Percentiles rank a stretch among this genome's conserved stretches.
Evolutionary conservation across 306 rosid genomes (phyloP).

Genomic region (Vicia villosa): DNA sequence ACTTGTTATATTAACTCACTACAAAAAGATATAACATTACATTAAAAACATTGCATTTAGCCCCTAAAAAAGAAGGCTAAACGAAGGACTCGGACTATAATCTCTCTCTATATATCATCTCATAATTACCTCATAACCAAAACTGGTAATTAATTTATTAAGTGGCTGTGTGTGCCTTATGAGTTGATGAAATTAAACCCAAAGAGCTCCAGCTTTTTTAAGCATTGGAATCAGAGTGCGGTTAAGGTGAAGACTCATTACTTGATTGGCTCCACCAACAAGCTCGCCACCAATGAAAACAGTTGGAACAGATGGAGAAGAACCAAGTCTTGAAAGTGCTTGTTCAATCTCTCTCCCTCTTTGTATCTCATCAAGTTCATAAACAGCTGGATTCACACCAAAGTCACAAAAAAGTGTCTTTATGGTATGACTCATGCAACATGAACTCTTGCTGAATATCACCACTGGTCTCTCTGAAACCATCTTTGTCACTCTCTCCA

Average conservation of each 20-base stretch:
- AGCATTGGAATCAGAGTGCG: constrained; percentile 92
- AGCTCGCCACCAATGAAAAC: constrained; percentile 85
- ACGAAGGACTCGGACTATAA: neutral
- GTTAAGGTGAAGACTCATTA: constrained; percentile 88
- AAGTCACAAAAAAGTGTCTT: constrained; percentile 78
- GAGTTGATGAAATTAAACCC: constrained; percentile 46
- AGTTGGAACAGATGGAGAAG: constrained; percentile 76
- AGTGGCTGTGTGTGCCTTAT: neutral
- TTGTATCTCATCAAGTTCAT: constrained; percentile 82
- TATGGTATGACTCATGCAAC: constrained; percentile 89
- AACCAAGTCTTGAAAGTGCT: constrained; percentile 70
- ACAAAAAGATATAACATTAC: neutral
- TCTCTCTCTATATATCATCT: too few species aligned
- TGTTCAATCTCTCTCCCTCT: constrained; percentile 93
- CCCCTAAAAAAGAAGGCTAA: neutral
- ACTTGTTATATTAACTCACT: too few species aligned
- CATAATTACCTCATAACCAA: neutral
- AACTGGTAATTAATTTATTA: neutral
- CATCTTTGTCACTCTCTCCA: constrained; percentile 77
- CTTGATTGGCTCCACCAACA: constrained; percentile 86
- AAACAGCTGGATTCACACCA: constrained; percentile 82
- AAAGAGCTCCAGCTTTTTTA: constrained; percentile 77
- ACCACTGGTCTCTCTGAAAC: constrained; percentile 89
- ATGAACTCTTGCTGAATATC: constrained; percentile 88
- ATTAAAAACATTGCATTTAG: neutral